Conservation (phyloP, 129 eudicot species). For the Artemisia tridentata region DNA sequence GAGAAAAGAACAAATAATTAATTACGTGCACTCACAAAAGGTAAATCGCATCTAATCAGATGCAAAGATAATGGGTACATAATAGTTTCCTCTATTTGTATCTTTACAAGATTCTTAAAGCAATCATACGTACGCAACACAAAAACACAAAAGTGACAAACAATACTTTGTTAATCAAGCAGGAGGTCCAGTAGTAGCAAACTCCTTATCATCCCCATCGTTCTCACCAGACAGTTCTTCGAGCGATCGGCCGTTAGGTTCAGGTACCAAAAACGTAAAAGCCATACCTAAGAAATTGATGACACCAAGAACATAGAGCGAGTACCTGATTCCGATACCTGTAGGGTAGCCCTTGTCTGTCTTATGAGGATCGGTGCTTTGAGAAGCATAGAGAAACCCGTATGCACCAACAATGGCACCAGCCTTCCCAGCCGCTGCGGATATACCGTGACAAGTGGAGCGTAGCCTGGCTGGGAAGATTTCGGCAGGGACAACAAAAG, state of each 20-base stretch:
- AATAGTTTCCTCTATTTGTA: no score
- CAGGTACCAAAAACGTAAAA: constrained; percentile 69
- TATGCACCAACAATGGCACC: constrained; percentile 74
- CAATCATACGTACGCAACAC: no score
- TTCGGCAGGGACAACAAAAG: constrained; percentile 73
- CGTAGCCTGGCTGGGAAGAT: constrained; percentile 67
- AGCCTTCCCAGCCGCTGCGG: constrained; percentile 71
- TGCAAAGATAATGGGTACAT: no score
- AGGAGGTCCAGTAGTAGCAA: not conserved
- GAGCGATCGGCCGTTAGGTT: constrained; percentile 59
- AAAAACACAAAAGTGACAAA: no score
- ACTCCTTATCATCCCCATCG: constrained; percentile 39
- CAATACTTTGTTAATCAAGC: no score
- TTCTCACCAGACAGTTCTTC: constrained; percentile 58
- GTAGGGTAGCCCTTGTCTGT: constrained; percentile 64
- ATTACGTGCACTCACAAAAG: no score
- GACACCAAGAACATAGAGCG: constrained; percentile 58
- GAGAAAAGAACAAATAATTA: no score
- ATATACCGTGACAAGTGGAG: constrained; percentile 78
- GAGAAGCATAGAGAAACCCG: constrained; percentile 67
- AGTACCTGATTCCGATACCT: constrained; percentile 56
- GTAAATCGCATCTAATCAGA: no score
- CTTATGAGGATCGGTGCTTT: constrained; percentile 41
- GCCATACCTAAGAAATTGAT: constrained; percentile 47
- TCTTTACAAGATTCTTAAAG: no score